Evolutionary conservation across 2,329 filamentous ascomycete species (phyloP), one percentile per base, ranked within the genome.

Genomic region (Fusarium anthophilum): DNA sequence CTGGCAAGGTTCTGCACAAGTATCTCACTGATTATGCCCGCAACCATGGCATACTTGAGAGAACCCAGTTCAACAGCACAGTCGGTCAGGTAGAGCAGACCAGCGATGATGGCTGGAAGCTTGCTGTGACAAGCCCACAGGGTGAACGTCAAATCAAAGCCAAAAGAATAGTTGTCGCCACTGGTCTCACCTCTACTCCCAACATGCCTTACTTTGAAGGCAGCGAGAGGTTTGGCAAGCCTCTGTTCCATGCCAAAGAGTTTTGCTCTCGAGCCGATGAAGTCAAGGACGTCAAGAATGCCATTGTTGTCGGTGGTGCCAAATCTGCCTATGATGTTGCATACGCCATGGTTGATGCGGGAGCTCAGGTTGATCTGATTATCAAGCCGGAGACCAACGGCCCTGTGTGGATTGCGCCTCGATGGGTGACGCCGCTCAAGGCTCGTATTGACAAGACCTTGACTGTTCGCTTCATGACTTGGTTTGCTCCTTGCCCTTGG

Each of bases 301-400:
- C 81, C 18, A 83, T 86, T 3, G 84, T 91, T 6, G 80, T 91
- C 5, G 90, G 90, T 11, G 87, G 84, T 5, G 84, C 83, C 2
- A 92, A 91, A 77, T 89, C 86, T 10, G 88, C 88, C 1, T 89
- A 84, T 77, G 90, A 91, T 75, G 84, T 86, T 15, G 90, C 1
- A 82, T 84, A 3, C 91, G 82, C 82, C 78, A 91, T 78, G 80
- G 86, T 8, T 86, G 45, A 47, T 13, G 22, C 55, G 1, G 64
- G 61, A 14, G 51, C 87, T 3, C n/a, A 53, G 9, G 61, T 68
- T 6, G 62, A 66, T 17, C 30, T 57, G 26, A 51, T 57, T 18
- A 20, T 56, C 15, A 56, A 44, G 8, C 35, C 28, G 3, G 44
- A 57, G 26, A 38, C 51, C 1, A 55, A 66, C 3, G 65, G 61